Evolutionary conservation across 2,329 filamentous ascomycete genomes (phyloP), one percentile per base, ranked within the genome.

Genomic region (Lasiodiplodia sp.): DNA sequence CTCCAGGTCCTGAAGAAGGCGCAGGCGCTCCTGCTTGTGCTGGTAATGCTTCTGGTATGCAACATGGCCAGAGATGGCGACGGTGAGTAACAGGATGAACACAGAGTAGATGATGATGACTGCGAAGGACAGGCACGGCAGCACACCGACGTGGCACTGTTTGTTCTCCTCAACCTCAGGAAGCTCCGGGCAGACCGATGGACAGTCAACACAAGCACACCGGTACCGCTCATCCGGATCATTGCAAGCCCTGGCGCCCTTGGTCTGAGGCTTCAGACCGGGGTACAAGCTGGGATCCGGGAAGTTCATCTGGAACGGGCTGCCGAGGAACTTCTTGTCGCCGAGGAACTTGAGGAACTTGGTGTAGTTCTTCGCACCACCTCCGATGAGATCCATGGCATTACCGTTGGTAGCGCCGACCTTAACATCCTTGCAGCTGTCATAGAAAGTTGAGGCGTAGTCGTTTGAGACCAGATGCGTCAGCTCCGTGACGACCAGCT

Each of bases 401-500:
- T 91, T 94, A 70, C 92, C 91, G 77, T 97, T 97, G 52, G 95
- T 94, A 7, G 94, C 92, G 44, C 96, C 96, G 75, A 98, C 97
- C 78, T 99, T 99, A 81, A 99, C 95, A 79, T 99, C 94, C 81
- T 98, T 98, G 84, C 96, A 99, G 82, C 96, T 99, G 80, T 97
- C 87, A 78, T 94, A 99, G 82, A 99, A 96, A 1, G 92, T 94
- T 10, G 88, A 86, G 53, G 93, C 94, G 78, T 96, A 98, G 66
- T 91, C 86, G 68, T 94, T 86, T 2, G 93, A 93, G 73, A 97
- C 89, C 6, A 98, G 83, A 76, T 97, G 95, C 76, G 97, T 94
- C 25, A 99, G 82, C 82, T 97, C 93, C 1, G 92, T 93, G 16
- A 97, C 94, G n/a, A 93, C 80, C 68, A 82, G 82, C 72, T 90